These are phyloP conservation scores for Acacia confusa DNA, from an alignment of 306 rosid genomes.

Conservation along the genomic window DNA sequence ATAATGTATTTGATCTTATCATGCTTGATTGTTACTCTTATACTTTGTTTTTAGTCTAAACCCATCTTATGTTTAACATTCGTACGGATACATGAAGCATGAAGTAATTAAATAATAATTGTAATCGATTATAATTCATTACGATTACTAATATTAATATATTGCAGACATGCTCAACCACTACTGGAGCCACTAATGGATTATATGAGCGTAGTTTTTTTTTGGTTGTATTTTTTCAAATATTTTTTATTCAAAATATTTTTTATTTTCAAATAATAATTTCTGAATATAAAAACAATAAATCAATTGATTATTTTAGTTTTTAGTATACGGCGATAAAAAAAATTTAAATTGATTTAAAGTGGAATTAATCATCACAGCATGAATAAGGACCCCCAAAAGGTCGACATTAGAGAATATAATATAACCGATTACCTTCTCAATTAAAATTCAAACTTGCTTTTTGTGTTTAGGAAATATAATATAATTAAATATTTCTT, in stretches of 20 bases:
- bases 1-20: neutral
- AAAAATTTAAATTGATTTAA: neutral
- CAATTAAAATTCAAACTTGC: neutral
- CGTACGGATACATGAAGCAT: neutral
- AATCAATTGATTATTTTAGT: neutral
- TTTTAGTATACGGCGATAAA: neutral
- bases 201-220: neutral
- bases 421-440: neutral
- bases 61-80: neutral
- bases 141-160: neutral
- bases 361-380: neutral
- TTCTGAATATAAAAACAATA: neutral
- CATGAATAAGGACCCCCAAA: neutral
- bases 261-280: neutral
- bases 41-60: neutral
- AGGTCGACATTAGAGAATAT: conserved; percentile 2
- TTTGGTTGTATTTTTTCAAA: neutral
- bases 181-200: neutral
- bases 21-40: neutral
- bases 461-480: neutral
- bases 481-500: neutral
- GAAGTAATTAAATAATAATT: neutral
- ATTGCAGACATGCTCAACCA: neutral
- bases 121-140: neutral
- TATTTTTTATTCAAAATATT: neutral